phyloP scores from a whole-genome alignment of 2,329 filamentous ascomycete species.

The Pseudogymnoascus sp. region DNA sequence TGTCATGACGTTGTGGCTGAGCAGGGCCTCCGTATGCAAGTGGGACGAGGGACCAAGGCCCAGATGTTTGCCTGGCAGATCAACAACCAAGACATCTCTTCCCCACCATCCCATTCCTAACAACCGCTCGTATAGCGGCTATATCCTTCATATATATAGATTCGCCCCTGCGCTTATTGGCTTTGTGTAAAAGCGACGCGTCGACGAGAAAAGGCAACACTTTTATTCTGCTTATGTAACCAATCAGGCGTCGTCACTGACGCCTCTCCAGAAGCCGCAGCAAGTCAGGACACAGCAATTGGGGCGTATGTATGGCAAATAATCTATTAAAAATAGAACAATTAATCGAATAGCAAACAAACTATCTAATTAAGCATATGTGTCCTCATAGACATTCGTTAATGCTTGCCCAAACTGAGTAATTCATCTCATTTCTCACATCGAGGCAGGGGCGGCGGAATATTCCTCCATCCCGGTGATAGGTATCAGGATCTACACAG shows the following conservation, averaged over 20 bases:
- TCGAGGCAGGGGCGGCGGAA: background rate
- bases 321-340: background rate
- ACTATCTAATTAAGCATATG: background rate
- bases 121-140: background rate
- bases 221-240: background rate
- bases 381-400: background rate
- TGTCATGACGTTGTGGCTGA: slow-evolving; percentile 7
- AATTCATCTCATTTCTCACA: background rate
- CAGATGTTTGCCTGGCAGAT: background rate
- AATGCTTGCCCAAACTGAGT: background rate
- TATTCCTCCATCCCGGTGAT: background rate
- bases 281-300: background rate
- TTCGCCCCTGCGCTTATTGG: background rate
- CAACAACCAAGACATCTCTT: background rate
- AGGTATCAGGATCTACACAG: background rate
- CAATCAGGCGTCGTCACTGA: background rate
- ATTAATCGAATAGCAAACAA: background rate
- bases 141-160: slow-evolving; percentile 3
- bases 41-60: background rate
- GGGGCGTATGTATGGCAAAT: background rate
- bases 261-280: background rate
- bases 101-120: background rate
- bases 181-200: background rate
- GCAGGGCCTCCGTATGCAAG: background rate
- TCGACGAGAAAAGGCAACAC: background rate